Conservation (phyloP, 2,329 filamentous ascomycete genomes). For the Beauveria caledonica region DNA sequence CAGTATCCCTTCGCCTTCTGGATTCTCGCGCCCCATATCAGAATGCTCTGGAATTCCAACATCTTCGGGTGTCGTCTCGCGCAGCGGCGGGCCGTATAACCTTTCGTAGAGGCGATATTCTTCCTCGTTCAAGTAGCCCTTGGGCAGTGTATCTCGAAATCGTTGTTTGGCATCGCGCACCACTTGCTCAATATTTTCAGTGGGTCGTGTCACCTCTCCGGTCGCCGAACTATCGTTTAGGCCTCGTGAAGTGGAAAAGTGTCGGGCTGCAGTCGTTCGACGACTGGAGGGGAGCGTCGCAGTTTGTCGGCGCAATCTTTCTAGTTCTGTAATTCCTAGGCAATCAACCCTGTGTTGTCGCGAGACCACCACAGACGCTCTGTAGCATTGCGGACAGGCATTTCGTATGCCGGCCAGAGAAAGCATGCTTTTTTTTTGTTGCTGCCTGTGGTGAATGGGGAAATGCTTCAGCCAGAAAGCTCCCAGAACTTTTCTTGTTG, state of each 20-base stretch:
- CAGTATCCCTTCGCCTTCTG: constrained; percentile 34
- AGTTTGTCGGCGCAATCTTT: neutral
- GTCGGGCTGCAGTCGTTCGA: constrained; percentile 17
- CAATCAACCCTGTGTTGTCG: neutral
- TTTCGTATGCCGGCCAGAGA: constrained; percentile 4
- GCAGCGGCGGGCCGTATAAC: constrained; percentile 69
- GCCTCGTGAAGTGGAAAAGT: constrained; percentile 22
- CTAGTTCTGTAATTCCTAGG: neutral
- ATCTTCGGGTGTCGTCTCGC: constrained; percentile 52
- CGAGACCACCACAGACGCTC: neutral
- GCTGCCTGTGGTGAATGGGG: neutral
- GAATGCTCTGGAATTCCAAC: constrained; percentile 39
- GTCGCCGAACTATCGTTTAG: constrained; percentile 16
- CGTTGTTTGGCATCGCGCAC: constrained; percentile 65
- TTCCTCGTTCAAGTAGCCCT: constrained; percentile 57
- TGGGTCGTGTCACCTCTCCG: neutral
- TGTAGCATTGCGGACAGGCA: constrained; percentile 10
- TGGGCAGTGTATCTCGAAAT: constrained; percentile 70
- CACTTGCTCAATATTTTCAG: constrained; percentile 46
- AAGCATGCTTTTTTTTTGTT: constrained; percentile 1
- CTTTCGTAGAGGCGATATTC: constrained; percentile 72
- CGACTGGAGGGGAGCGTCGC: neutral
- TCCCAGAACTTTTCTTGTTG: constrained; percentile 3
- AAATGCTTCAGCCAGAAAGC: neutral
- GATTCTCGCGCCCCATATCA: constrained; percentile 24